Evolutionary conservation across 179 eudicot genomes (phyloP), one percentile per base, ranked within the genome.

Genomic region (Dionaea muscipula): DNA sequence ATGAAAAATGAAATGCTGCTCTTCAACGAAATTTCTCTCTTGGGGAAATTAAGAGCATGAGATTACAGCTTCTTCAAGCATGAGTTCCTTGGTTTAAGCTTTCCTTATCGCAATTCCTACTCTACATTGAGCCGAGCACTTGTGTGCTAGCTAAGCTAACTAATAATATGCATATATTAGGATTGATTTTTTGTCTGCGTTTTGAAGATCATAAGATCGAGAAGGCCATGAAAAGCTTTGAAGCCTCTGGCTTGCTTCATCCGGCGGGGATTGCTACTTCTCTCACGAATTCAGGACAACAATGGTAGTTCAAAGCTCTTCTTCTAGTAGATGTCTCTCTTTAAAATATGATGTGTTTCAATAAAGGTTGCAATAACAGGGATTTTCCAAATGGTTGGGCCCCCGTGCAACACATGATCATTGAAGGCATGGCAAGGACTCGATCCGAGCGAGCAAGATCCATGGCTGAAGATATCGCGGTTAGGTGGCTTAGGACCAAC

Each of bases 351-450:
- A 6, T n/a, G 15, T 28, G 15, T 9, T 18, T 17, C 38, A 1
- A 33, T 8, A 35, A 21, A 38, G 33, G 2, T 67, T 52, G 35
- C 27, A 53, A 23, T n/a, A 58, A 37, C 69, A 87, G 98, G 98
- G 98, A 91, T 64, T 87, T 64, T 71, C 98, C 98, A 2, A 91
- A 91, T 62, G 98, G 95, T 15, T 91, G 98, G 98, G 94, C 98
- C 0, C 98, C 98, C 1, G 43, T 87, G 50, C 98, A 91, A 64
- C 91, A 91, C 68, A 63, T 91, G 59, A 87, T 87, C 4, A 84
- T 80, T 37, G 94, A 91, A 75, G 88, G 83, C 19, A 77, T 91
- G 21, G 80, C 68, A 7, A 87, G 62, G 64, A 82, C 86, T 2
- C 76, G 81, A 31, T 75, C 84, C 6, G 67, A 77, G 66, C 75